Percentiles rank a stretch among this genome's conserved stretches.
These are phyloP conservation scores for Hemisphaericaspora lyxosophila DNA, from an alignment of 1,139 yeast species.

Conservation along the genomic window DNA sequence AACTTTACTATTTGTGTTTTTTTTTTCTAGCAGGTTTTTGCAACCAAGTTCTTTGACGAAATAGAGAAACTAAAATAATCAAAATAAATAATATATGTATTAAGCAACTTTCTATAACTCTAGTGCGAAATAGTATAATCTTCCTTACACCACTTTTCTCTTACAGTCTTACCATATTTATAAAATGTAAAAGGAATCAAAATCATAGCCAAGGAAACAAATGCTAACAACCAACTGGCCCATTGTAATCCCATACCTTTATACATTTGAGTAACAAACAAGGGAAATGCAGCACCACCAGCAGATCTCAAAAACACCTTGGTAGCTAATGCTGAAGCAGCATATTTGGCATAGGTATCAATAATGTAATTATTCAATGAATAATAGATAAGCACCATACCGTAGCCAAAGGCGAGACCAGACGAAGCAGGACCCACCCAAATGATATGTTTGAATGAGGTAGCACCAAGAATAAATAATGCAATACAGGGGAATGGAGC, in stretches of 20 bases:
- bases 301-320: slow-evolving; percentile 85
- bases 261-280: slow-evolving; percentile 84
- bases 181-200: slow-evolving; percentile 79
- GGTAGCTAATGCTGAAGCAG: slow-evolving; percentile 90
- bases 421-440: slow-evolving; percentile 97
- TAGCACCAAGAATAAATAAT: slow-evolving; percentile 84
- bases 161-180: slow-evolving; percentile 61
- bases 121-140: slow-evolving; percentile 45
- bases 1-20: too few species aligned
- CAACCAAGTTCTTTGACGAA: too few species aligned
- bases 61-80: too few species aligned
- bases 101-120: background rate
- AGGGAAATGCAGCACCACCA: slow-evolving; percentile 90
- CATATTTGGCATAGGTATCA: slow-evolving; percentile 81
- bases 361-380: slow-evolving; percentile 86
- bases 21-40: too few species aligned
- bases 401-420: slow-evolving; percentile 86
- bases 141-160: slow-evolving; percentile 66
- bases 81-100: background rate
- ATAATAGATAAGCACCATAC: slow-evolving; percentile 87
- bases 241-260: slow-evolving; percentile 70
- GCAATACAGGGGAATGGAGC: slow-evolving; percentile 89
- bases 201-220: slow-evolving; percentile 79
- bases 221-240: slow-evolving; percentile 85
- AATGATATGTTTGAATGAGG: slow-evolving; percentile 72